These are phyloP conservation scores for Polygonum maritimum DNA, from an alignment of 148 eudicot species.

Conservation along the genomic window DNA sequence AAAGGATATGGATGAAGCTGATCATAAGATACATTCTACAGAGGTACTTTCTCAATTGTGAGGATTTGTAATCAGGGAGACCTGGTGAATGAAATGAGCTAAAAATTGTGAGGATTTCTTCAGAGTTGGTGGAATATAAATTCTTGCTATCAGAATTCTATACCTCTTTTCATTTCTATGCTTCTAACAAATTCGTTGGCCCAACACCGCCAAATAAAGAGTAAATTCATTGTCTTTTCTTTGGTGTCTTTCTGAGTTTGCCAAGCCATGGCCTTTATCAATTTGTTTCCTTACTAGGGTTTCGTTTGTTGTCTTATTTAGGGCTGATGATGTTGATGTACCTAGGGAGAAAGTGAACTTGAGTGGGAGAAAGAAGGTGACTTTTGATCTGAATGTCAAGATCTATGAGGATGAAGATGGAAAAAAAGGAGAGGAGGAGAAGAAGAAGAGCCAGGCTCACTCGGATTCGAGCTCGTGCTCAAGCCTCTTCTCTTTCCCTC, in stretches of 20 bases:
- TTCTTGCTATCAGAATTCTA: no score
- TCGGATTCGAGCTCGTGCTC: conserved; percentile 33
- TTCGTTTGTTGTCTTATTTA: not conserved
- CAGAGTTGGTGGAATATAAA: no score
- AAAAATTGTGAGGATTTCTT: no score
- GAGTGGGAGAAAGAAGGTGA: conserved; percentile 44
- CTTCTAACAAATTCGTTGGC: not conserved
- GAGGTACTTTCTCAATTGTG: conserved; percentile 34
- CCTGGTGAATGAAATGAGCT: no score
- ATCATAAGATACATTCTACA: conserved; percentile 67
- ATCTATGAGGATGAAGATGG: conserved; percentile 16
- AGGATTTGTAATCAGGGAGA: no score
- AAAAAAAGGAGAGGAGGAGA: conserved; percentile 11
- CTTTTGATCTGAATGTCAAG: conserved; percentile 40
- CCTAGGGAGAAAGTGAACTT: conserved; percentile 19
- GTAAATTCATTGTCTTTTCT: conserved; percentile 17
- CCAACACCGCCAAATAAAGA: conserved; percentile 9
- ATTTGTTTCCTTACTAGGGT: not conserved
- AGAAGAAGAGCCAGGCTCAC: conserved; percentile 12
- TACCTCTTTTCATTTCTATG: not conserved
- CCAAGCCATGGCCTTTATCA: not conserved
- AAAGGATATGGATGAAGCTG: conserved; percentile 89
- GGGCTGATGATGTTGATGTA: conserved; percentile 25
- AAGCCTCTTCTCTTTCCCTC: conserved; percentile 36
- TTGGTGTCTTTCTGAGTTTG: not conserved